Conservation (phyloP, 371 early-diverging fungal species). For the Syncephalis plumigaleata region DNA sequence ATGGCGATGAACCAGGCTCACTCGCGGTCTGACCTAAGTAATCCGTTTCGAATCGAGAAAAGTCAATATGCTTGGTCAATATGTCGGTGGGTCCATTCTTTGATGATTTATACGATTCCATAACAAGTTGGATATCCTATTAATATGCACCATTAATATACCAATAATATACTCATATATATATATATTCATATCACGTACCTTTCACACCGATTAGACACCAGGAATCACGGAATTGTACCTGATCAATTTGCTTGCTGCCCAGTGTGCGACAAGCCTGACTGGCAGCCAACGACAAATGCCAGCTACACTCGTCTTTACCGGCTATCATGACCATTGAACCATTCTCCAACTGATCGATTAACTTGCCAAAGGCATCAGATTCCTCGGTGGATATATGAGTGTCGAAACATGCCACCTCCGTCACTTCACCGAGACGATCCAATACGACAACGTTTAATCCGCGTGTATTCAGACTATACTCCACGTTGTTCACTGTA, state of each 20-base stretch:
- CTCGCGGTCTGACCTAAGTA: conserved; percentile 10
- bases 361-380: conserved; percentile 42
- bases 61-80: conserved; percentile 18
- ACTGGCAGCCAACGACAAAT: conserved; percentile 33
- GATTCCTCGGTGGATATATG: conserved; percentile 50
- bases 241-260: conserved; percentile 24
- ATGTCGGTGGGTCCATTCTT: conserved; percentile 28
- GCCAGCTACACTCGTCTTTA: conserved; percentile 56
- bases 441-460: conserved; percentile 57
- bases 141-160: neutral
- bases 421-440: conserved; percentile 36
- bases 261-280: conserved; percentile 42
- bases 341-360: conserved; percentile 39
- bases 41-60: conserved; percentile 9
- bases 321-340: conserved; percentile 43
- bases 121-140: no score
- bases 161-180: no score
- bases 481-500: conserved; percentile 35
- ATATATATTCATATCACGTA: no score
- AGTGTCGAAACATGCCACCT: conserved; percentile 57
- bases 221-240: conserved; percentile 64
- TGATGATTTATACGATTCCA: neutral
- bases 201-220: conserved; percentile 58
- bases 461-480: conserved; percentile 49
- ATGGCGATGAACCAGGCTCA: conserved; percentile 14